phyloP scores from a whole-genome alignment of 2,329 filamentous ascomycete species.

The Epichloe festucae region DNA sequence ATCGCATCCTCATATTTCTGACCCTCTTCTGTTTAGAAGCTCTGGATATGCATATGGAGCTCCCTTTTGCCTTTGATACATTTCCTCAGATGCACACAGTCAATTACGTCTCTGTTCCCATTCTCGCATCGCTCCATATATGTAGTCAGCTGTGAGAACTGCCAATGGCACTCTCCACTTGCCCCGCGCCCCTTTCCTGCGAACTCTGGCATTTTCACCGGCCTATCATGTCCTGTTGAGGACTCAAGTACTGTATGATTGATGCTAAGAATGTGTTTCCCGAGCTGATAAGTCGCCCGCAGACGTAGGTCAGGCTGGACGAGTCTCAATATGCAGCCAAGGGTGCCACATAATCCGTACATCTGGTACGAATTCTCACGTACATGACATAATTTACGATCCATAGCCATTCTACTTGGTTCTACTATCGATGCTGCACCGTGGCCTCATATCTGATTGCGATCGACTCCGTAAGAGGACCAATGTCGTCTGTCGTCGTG shows the following conservation, averaged over 20 bases:
- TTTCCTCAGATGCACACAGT: too few relatives aligned
- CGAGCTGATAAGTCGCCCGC: neutral
- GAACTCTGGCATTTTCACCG: neutral
- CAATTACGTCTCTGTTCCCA: too few relatives aligned
- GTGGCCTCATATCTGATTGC: neutral
- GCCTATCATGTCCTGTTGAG: neutral
- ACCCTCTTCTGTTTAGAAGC: too few relatives aligned
- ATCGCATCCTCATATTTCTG: too few relatives aligned
- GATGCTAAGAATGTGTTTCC: neutral
- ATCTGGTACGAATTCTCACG: neutral
- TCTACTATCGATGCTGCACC: neutral
- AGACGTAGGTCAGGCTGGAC: neutral
- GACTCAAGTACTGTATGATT: too few relatives aligned
- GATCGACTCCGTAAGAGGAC: neutral
- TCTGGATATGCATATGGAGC: too few relatives aligned
- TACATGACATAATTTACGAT: neutral
- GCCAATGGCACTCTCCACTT: too few relatives aligned
- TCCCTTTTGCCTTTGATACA: too few relatives aligned
- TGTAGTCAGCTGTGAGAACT: too few relatives aligned
- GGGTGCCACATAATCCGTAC: neutral
- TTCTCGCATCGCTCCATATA: too few relatives aligned
- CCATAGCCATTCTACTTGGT: neutral
- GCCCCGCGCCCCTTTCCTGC: too few relatives aligned
- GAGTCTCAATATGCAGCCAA: neutral
- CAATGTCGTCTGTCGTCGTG: too few relatives aligned